Evolutionary conservation across 805 yeast species (phyloP).

Genomic region (Jamesozyma spencerorum): DNA sequence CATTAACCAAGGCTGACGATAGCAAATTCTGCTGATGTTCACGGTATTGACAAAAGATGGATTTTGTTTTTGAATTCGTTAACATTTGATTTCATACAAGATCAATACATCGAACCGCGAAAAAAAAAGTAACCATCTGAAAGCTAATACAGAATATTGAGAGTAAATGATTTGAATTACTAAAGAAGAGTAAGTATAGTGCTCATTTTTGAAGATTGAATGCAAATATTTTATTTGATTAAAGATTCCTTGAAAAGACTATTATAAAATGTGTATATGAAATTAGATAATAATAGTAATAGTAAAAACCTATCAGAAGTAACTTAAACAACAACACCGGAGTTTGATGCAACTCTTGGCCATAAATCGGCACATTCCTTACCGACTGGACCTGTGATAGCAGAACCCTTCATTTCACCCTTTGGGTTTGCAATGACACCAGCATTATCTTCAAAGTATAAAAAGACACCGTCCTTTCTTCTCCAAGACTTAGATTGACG

Average conservation of each 20-base stretch:
- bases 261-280: conserved; percentile 2
- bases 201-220: neutral
- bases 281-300: conserved; percentile 1
- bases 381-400: conserved; percentile 99
- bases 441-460: conserved; percentile 99
- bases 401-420: conserved; percentile 99
- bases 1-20: no score
- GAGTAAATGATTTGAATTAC: no score
- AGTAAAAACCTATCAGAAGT: neutral
- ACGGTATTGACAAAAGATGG: no score
- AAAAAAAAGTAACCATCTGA: no score
- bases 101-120: no score
- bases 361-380: conserved; percentile 99
- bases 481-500: conserved; percentile 99
- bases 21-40: no score
- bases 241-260: conserved; percentile 1
- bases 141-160: no score
- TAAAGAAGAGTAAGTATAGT: no score
- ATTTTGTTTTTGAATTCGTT: no score
- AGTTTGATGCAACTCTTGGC: conserved; percentile 99
- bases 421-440: conserved; percentile 99
- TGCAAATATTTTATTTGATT: conserved; percentile 2
- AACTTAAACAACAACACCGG: conserved; percentile 97
- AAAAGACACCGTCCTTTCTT: conserved; percentile 99
- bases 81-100: no score